phyloP scores from a whole-genome alignment of 192 early-diverging fungal genomes.

The Powellomyces hirtus region DNA sequence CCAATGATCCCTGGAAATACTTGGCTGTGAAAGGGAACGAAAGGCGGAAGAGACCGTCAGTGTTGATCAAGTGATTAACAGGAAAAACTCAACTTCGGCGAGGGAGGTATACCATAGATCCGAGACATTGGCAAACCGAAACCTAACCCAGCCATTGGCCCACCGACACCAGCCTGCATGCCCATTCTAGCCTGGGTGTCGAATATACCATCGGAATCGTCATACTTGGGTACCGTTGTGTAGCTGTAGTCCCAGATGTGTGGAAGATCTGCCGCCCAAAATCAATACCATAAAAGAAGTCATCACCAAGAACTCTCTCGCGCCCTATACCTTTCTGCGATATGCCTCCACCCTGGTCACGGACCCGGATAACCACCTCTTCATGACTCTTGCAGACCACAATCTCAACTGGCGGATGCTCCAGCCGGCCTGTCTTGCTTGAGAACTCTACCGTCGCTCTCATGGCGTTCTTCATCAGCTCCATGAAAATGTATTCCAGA shows the following conservation, averaged over 20 bases:
- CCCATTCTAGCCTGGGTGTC: constrained; percentile 67
- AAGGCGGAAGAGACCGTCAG: neutral
- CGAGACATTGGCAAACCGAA: constrained; percentile 85
- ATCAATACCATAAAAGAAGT: neutral
- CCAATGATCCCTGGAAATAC: constrained; percentile 91
- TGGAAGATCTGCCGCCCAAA: constrained; percentile 48
- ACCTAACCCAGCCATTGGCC: constrained; percentile 82
- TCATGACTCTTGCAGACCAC: constrained; percentile 75
- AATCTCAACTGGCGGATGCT: constrained; percentile 80
- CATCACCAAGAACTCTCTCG: neutral
- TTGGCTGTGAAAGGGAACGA: constrained; percentile 47
- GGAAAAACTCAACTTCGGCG: neutral
- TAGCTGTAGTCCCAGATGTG: constrained; percentile 91
- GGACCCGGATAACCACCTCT: constrained; percentile 79
- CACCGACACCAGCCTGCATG: constrained; percentile 87
- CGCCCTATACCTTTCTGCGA: constrained; percentile 47
- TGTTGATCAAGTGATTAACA: neutral
- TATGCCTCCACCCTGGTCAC: constrained; percentile 93
- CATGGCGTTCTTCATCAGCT: constrained; percentile 85
- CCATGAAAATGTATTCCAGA: constrained; percentile 90
- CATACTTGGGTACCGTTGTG: constrained; percentile 76
- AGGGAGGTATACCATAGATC: constrained; percentile 58
- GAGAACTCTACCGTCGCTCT: constrained; percentile 71
- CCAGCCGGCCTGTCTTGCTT: constrained; percentile 23
- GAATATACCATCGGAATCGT: constrained; percentile 66